Evolutionary conservation across 257 asterid genomes (phyloP).

Genomic region (Solanum chmielewskii): DNA sequence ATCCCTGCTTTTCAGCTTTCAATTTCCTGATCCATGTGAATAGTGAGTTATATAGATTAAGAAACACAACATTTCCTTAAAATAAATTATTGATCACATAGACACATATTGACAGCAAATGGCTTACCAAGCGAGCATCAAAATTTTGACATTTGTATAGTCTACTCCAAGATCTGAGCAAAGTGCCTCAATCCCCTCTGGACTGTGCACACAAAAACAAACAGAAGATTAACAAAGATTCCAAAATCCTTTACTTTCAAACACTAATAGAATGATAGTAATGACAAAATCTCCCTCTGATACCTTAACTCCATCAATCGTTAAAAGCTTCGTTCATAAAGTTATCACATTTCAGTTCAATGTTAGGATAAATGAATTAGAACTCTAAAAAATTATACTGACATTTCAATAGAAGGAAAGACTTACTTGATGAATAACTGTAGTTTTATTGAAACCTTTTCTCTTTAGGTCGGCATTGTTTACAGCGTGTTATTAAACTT

Average conservation of each 20-base stretch:
- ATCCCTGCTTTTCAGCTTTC: constrained; percentile 90
- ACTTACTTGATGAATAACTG: background rate
- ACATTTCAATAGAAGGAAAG: background rate
- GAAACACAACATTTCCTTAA: background rate
- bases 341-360: background rate
- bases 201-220: constrained; percentile 32
- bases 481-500: background rate
- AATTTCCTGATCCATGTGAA: constrained; percentile 55
- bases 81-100: background rate
- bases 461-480: background rate
- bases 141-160: constrained; percentile 69
- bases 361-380: background rate
- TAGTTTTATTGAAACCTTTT: background rate
- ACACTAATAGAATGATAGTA: background rate
- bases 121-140: constrained; percentile 89
- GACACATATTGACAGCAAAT: background rate
- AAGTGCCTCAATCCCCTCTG: constrained; percentile 81
- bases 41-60: constrained; percentile 7
- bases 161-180: constrained; percentile 74
- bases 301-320: background rate
- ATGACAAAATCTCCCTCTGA: background rate
- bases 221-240: constrained; percentile 2
- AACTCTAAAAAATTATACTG: background rate
- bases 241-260: background rate
- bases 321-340: background rate